Evolutionary conservation across 2,329 filamentous ascomycete genomes (phyloP), one percentile per base, ranked within the genome.

Genomic region (Colletotrichum cordylinicola): DNA sequence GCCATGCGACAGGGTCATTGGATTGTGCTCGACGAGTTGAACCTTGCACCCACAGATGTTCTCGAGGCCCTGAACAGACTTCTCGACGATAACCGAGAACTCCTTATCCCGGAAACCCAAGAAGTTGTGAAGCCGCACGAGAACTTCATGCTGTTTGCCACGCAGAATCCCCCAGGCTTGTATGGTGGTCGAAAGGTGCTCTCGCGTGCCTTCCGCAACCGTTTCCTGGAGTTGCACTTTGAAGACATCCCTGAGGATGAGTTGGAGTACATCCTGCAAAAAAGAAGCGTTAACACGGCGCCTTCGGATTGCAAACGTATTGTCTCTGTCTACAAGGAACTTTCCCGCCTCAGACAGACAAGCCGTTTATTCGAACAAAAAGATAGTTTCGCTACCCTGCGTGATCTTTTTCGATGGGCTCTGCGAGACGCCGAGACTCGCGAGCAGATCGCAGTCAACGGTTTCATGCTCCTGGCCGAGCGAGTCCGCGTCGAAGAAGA

Each of bases 1-100:
- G 97, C 97, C 6, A 91, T 99, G 83, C 91, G 96, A 61, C 93
- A 98, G 82, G 97, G 97, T 12, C 95, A 98, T 82, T 99, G 97
- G 97, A 98, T 99, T 77, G 96, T 99, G 24, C 92, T 99, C 2
- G 97, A 99, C 82, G 98, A 99, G 84, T 89, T 99, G 72, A 99
- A 99, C 82, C 86, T 99, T 81, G 98, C 98, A 0, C 97, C 98
- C 0, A 98, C 96, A 0, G 97, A 99, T 86, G 96, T 99, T 27
- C 89, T 99, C 0, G 97, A 99, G 86, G 97, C 97, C 0, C 88
- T 99, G 52, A 99, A 99, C 84, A 93, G 97, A 80, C 90, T 99
- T 0, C 88, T 99, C 1, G 97, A 99, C 80, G 97, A 99, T 82
- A 99, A 99, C 80, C 91, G 97, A 75, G 97, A 99, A 84, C 91